phyloP scores from a whole-genome alignment of 129 eudicot species.

The Flaveria bidentis region DNA sequence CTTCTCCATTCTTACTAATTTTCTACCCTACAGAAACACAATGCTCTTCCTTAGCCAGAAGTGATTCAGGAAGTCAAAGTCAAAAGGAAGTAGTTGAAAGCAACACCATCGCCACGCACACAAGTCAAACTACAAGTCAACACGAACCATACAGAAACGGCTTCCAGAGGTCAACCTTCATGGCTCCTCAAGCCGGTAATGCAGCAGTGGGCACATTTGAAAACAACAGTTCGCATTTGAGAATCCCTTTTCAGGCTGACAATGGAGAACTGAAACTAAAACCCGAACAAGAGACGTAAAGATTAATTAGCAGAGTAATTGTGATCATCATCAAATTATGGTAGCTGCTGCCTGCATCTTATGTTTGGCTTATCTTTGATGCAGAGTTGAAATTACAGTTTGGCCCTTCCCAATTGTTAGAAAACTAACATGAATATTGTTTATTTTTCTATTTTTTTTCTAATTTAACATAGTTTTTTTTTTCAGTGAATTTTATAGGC shows the following conservation, averaged over 20 bases:
- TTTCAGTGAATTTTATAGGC: conserved; percentile 29
- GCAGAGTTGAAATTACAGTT: conserved; percentile 37
- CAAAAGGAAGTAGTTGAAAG: conserved; percentile 33
- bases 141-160: conserved; percentile 44
- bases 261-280: conserved; percentile 57
- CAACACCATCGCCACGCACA: conserved; percentile 8
- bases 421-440: conserved; percentile 41
- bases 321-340: conserved; percentile 18
- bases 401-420: conserved; percentile 32
- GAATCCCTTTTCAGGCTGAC: conserved; percentile 40
- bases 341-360: conserved; percentile 21
- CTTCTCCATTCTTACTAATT: neutral
- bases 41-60: conserved; percentile 66
- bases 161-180: conserved; percentile 29
- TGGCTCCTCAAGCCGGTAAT: conserved; percentile 8
- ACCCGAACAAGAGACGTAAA: conserved; percentile 32
- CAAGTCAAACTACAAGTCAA: conserved; percentile 26
- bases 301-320: conserved; percentile 11
- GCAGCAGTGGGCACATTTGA: conserved; percentile 32
- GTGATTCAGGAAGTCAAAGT: conserved; percentile 45
- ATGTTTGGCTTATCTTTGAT: conserved; percentile 33
- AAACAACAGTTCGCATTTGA: conserved; percentile 34
- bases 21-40: conserved; percentile 51
- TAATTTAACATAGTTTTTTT: conserved; percentile 37
- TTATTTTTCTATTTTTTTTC: conserved; percentile 12